Conservation (phyloP, 2,329 filamentous ascomycete species). For the Pyrenophora seminiperda region DNA sequence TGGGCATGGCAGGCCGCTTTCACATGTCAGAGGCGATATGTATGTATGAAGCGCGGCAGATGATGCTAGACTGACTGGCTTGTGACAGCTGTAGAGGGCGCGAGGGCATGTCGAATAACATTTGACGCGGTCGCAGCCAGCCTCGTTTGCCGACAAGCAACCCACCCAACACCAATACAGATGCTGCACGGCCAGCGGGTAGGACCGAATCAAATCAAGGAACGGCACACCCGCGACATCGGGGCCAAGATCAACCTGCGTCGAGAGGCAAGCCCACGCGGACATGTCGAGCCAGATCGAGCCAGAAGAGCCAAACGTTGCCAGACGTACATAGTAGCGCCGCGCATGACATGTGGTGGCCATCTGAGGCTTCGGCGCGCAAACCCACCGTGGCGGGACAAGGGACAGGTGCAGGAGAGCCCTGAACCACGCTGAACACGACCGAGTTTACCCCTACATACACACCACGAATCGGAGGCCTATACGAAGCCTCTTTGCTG, state of each 20-base stretch:
- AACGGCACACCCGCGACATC: constrained; percentile 34
- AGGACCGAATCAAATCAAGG: constrained; percentile 39
- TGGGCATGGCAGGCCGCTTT: constrained; percentile 29
- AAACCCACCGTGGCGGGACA: constrained; percentile 1
- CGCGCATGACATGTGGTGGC: constrained; percentile 22
- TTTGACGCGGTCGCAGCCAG: constrained; percentile 33
- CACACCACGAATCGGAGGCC: neutral
- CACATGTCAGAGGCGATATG: constrained; percentile 29
- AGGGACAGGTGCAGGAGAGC: neutral
- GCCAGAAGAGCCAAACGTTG: constrained; percentile 10
- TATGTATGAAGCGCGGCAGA: neutral
- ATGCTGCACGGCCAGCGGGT: constrained; percentile 33
- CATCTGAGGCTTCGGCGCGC: neutral
- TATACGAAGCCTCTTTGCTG: neutral
- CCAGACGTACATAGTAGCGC: constrained; percentile 23
- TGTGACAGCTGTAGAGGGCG: constrained; percentile 33
- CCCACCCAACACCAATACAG: constrained; percentile 25
- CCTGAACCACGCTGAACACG: neutral
- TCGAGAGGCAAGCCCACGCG: constrained; percentile 23
- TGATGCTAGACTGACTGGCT: constrained; percentile 27
- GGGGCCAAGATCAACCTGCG: constrained; percentile 27
- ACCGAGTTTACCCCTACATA: neutral
- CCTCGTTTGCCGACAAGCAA: constrained; percentile 30
- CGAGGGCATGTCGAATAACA: constrained; percentile 28
- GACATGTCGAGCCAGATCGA: constrained; percentile 15